Conservation (phyloP, 306 rosid genomes). For the Corylus heterophylla region DNA sequence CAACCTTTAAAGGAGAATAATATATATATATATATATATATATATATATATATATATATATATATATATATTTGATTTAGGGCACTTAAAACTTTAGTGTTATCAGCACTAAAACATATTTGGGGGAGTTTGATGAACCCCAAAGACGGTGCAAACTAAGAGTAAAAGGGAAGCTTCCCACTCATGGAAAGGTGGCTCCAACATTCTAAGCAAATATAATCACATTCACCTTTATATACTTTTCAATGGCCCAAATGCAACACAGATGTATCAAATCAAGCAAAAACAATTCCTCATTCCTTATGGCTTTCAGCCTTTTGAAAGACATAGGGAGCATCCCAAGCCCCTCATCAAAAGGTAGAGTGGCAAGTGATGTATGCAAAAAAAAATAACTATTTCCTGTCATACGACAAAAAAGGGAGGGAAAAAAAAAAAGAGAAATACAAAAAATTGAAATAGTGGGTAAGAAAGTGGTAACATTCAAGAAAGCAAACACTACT, state of each 20-base stretch:
- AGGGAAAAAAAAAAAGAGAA: conserved; percentile 17
- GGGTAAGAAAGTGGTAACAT: conserved; percentile 37
- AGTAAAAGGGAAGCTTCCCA: conserved; percentile 34
- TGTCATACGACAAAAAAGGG: conserved; percentile 25
- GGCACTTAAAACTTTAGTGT: too few species aligned
- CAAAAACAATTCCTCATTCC: conserved; percentile 53
- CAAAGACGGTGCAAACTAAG: conserved; percentile 30
- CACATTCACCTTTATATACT: conserved; percentile 45
- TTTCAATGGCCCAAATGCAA: conserved; percentile 52
- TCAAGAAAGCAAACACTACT: conserved; percentile 48
- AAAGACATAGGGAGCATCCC: conserved; percentile 65
- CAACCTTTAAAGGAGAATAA: not conserved
- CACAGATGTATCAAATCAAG: conserved; percentile 69
- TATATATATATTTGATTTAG: not conserved
- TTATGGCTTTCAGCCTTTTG: conserved; percentile 61
- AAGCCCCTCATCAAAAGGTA: conserved; percentile 54
- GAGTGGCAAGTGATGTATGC: conserved; percentile 44
- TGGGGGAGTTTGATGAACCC: conserved; percentile 20
- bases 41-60: not conserved
- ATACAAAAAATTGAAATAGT: conserved; percentile 25
- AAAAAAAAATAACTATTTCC: conserved; percentile 21
- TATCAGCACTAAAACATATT: not conserved
- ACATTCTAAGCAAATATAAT: conserved; percentile 50
- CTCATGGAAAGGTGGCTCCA: conserved; percentile 47
- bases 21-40: not conserved